phyloP scores from a whole-genome alignment of 805 yeast genomes.

The Candida insectorum region DNA sequence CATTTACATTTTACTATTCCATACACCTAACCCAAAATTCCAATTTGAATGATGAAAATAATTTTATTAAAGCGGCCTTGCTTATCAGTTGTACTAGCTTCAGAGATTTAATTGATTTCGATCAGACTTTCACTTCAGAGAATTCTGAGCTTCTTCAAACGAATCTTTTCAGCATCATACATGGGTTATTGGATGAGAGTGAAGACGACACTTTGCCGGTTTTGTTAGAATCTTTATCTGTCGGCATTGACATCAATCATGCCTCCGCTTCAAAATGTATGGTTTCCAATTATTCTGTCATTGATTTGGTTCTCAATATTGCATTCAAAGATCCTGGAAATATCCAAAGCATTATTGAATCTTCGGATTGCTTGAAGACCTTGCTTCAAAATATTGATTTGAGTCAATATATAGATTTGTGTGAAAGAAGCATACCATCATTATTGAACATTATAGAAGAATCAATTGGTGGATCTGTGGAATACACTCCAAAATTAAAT shows the following conservation, averaged over 20 bases:
- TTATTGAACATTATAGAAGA: conserved; percentile 36
- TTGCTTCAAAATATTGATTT: conserved; percentile 48
- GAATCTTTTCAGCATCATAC: conserved; percentile 36
- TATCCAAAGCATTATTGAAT: conserved; percentile 61
- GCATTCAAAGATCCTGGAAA: conserved; percentile 75
- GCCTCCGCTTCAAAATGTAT: conserved; percentile 18
- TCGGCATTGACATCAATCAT: conserved; percentile 44
- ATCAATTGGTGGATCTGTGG: conserved; percentile 24
- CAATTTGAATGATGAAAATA: conserved; percentile 4
- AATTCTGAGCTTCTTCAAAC: conserved; percentile 23
- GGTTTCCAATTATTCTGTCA: conserved; percentile 27
- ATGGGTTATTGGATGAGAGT: conserved; percentile 52
- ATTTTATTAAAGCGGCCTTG: conserved; percentile 25
- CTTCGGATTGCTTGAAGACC: conserved; percentile 64
- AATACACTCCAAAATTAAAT: conserved; percentile 59
- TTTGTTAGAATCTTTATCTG: conserved; percentile 65
- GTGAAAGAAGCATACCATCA: conserved; percentile 52
- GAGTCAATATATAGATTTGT: conserved; percentile 43
- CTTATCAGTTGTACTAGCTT: conserved; percentile 56
- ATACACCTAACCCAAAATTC: conserved; percentile 17
- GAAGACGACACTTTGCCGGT: conserved; percentile 80
- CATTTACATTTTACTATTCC: conserved; percentile 24
- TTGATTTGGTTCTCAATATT: conserved; percentile 57
- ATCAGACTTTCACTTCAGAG: conserved; percentile 5
- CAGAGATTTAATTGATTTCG: conserved; percentile 24